Base-by-base conservation (phyloP, 1,284 basidiomycete species). In the Papiliotrema laurentii region DNA sequence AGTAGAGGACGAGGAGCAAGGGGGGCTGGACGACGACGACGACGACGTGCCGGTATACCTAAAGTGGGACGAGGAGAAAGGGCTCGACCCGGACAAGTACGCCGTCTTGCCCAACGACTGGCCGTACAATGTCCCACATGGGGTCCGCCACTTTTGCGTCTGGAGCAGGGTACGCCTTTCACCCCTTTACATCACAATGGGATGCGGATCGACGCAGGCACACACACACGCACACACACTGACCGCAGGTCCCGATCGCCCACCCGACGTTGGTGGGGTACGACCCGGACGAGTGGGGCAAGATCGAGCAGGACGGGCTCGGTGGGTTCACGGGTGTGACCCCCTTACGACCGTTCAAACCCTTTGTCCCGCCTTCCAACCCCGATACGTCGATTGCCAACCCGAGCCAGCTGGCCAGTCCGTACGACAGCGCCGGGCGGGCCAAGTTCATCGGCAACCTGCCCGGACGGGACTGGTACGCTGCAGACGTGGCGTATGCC, bases 51-150 rank as follows among this genome's bases (percentile, higher is more conserved):
- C 54, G 9, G 60, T 63, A 4, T 70, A 64, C 49, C 53, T 70
- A 14, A 51, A 51, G 21, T 70, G 54, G 43, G 59, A 68, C 26
- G 34, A 47, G 0, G 45, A 50, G 2, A 37, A 43, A 19, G 60
- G 60, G 4, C 47, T 72, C 6, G 69, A 72, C 39, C n/a, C 21
- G 9, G 54, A 56, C 2, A 62, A 64, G 44, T 72, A 66, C 43
- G 69, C 66, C 2, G 61, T 72, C 2, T 48, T 74, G 18, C 60
- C 63, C 3, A 74, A 74, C 45, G 72, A 74, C 53, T 74, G 72
- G 72, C 72, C 72, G 25, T 74, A 74, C 52, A 66, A 62, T 47
- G 49, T 67, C 4, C 72, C 72, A 0, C 62, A 67, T 31, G 72
- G 68, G 3, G 69, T 69, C 7, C 52, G 63, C 40, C 72, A 74